These are phyloP conservation scores for Breynia disticha DNA, from an alignment of 441 rosid genomes.

Conservation along the genomic window DNA sequence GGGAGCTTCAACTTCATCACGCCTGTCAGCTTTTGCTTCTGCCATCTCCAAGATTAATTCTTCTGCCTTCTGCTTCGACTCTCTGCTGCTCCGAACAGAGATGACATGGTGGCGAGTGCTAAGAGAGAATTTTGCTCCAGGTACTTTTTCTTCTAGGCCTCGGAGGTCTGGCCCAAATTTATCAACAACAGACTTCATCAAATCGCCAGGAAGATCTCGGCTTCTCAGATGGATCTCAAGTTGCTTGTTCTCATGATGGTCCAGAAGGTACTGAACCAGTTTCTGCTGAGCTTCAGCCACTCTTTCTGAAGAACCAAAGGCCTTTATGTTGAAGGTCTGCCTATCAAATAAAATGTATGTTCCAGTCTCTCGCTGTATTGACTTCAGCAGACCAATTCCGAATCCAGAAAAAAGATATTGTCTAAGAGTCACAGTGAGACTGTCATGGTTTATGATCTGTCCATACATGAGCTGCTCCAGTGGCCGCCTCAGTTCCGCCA, in stretches of 20 bases:
- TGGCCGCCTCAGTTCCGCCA: conserved; percentile 56
- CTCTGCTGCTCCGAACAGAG: conserved; percentile 15
- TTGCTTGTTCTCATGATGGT: conserved; percentile 45
- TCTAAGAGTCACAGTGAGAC: conserved; percentile 36
- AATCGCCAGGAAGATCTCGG: conserved; percentile 24
- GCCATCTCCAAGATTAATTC: conserved; percentile 15
- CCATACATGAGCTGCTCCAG: conserved; percentile 66
- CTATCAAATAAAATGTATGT: conserved; percentile 46
- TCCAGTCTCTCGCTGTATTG: conserved; percentile 44
- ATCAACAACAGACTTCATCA: conserved; percentile 65
- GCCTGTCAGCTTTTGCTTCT: neutral
- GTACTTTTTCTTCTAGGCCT: conserved; percentile 48
- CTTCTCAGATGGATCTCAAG: conserved; percentile 34
- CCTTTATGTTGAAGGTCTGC: conserved; percentile 29
- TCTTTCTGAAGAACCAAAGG: conserved; percentile 40
- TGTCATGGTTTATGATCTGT: conserved; percentile 34
- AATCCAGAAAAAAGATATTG: conserved; percentile 51
- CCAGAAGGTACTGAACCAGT: conserved; percentile 37
- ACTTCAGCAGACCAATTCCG: conserved; percentile 37
- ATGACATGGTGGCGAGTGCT: conserved; percentile 21
- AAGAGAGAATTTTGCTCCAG: conserved; percentile 44
- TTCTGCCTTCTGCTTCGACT: conserved; percentile 15
- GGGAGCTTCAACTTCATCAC: conserved; percentile 1
- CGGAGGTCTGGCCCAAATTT: conserved; percentile 59
- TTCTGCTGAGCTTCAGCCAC: conserved; percentile 37